phyloP scores from a whole-genome alignment of 2,329 filamentous ascomycete genomes.

The Podosphaera fusca region DNA sequence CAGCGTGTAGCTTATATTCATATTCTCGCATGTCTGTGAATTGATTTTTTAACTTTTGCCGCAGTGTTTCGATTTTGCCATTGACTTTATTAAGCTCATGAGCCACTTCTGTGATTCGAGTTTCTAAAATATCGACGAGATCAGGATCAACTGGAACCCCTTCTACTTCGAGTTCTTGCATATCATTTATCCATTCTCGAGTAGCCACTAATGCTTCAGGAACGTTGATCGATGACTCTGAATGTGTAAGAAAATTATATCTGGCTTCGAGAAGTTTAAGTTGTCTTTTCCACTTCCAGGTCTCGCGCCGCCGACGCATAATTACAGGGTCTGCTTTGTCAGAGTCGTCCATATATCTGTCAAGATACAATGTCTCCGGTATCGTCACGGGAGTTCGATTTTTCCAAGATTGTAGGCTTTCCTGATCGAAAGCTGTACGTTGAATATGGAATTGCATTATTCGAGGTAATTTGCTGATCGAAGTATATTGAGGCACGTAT shows the following conservation, averaged over 20 bases:
- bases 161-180: slow-evolving; percentile 21
- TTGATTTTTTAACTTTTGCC: slow-evolving; percentile 21
- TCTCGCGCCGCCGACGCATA: slow-evolving; percentile 39
- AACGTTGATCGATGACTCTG: slow-evolving; percentile 10
- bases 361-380: slow-evolving; percentile 63
- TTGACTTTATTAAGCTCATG: slow-evolving; percentile 23
- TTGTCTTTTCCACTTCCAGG: slow-evolving; percentile 51
- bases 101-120: slow-evolving; percentile 21
- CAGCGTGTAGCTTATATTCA: slow-evolving; percentile 66
- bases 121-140: slow-evolving; percentile 21
- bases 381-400: slow-evolving; percentile 58
- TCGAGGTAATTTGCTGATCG: slow-evolving; percentile 56
- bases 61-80: slow-evolving; percentile 24
- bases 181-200: slow-evolving; percentile 20
- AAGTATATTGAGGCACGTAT: slow-evolving; percentile 38
- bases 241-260: slow-evolving; percentile 11
- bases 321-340: slow-evolving; percentile 31
- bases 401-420: slow-evolving; percentile 37
- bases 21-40: slow-evolving; percentile 41
- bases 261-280: slow-evolving; percentile 29
- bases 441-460: slow-evolving; percentile 80
- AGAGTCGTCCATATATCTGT: slow-evolving; percentile 56
- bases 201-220: slow-evolving; percentile 12
- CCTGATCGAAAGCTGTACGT: slow-evolving; percentile 48
- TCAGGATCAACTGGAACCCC: slow-evolving; percentile 21